Percentiles rank a stretch among this genome's conserved stretches.
These are phyloP conservation scores for Euphorbia lathyris DNA, from an alignment of 345 rosid genomes.

Conservation along the genomic window DNA sequence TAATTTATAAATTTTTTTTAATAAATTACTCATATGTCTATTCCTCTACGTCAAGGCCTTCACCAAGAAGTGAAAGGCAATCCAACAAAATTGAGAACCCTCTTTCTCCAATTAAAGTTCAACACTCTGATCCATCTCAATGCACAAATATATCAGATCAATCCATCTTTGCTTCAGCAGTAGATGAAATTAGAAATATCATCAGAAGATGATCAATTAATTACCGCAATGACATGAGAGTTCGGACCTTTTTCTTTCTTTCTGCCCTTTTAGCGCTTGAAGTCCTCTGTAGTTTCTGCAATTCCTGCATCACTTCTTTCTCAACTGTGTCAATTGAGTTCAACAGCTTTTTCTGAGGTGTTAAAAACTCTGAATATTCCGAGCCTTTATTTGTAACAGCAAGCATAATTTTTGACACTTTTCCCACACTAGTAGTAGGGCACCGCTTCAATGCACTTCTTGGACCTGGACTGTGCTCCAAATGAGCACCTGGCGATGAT, in stretches of 20 bases:
- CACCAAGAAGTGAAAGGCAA: conserved; percentile 23
- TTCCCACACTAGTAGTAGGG: conserved; percentile 45
- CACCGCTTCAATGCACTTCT: conserved; percentile 33
- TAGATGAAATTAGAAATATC: conserved; percentile 2
- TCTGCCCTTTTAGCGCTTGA: conserved; percentile 64
- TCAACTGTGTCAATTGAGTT: conserved; percentile 76
- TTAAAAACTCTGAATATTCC: conserved; percentile 51
- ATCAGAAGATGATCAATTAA: conserved; percentile 25
- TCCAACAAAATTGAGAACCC: conserved; percentile 11
- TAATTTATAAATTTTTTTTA: no score
- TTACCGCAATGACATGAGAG: conserved; percentile 73
- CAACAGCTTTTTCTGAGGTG: conserved; percentile 88
- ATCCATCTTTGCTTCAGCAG: conserved; percentile 17
- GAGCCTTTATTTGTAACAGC: conserved; percentile 41
- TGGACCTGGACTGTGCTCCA: conserved; percentile 47
- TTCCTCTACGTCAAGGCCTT: conserved; percentile 18
- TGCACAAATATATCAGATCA: conserved; percentile 19
- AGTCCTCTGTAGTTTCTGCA: conserved; percentile 61
- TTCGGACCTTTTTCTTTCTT: conserved; percentile 55
- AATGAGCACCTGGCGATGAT: conserved; percentile 27
- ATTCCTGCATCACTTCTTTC: conserved; percentile 69
- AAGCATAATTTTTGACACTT: conserved; percentile 52
- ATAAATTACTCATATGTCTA: no score
- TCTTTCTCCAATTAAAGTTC: conserved; percentile 5
- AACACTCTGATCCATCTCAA: conserved; percentile 16